Conservation (phyloP, 2,329 filamentous ascomycete genomes). For the Colletotrichum neosansevieriae region DNA sequence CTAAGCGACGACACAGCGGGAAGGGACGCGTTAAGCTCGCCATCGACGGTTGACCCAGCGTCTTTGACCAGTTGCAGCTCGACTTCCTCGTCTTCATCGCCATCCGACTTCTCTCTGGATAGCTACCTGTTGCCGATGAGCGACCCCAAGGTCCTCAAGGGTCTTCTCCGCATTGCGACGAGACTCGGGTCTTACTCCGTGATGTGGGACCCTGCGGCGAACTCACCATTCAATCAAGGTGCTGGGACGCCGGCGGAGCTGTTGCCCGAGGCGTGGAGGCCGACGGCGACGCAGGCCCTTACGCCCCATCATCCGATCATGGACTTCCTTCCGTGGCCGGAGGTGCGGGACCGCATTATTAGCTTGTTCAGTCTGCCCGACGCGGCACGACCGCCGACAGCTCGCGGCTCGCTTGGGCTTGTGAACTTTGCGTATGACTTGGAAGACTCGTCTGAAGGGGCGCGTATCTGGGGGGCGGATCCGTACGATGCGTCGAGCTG, state of each 20-base stretch:
- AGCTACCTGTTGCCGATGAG: constrained; percentile 61
- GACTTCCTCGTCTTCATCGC: constrained; percentile 37
- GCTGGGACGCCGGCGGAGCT: constrained; percentile 48
- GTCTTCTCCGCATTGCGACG: constrained; percentile 59
- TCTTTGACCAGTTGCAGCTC: constrained; percentile 10
- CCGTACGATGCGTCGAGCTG: constrained; percentile 62
- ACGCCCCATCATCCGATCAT: constrained; percentile 69
- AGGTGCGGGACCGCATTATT: constrained; percentile 64
- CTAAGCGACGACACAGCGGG: background rate
- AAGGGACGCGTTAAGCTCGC: background rate
- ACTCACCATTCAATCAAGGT: constrained; percentile 59
- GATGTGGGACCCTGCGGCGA: constrained; percentile 60
- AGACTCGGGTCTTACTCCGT: constrained; percentile 56
- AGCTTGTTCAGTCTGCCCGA: constrained; percentile 63
- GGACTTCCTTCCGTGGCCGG: constrained; percentile 70
- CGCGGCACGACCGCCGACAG: constrained; percentile 59
- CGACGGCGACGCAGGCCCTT: constrained; percentile 61
- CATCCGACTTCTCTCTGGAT: constrained; percentile 52
- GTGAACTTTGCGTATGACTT: constrained; percentile 68
- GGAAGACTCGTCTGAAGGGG: constrained; percentile 65
- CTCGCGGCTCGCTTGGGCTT: constrained; percentile 60
- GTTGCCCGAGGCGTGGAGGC: constrained; percentile 62
- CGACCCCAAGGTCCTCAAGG: constrained; percentile 62
- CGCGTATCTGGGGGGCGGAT: constrained; percentile 62
- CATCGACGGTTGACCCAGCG: constrained; percentile 36